Percentiles rank a stretch among this genome's conserved stretches.
These are phyloP conservation scores for Kwoniella shandongensis DNA, from an alignment of 768 basidiomycete genomes.

Conservation along the genomic window DNA sequence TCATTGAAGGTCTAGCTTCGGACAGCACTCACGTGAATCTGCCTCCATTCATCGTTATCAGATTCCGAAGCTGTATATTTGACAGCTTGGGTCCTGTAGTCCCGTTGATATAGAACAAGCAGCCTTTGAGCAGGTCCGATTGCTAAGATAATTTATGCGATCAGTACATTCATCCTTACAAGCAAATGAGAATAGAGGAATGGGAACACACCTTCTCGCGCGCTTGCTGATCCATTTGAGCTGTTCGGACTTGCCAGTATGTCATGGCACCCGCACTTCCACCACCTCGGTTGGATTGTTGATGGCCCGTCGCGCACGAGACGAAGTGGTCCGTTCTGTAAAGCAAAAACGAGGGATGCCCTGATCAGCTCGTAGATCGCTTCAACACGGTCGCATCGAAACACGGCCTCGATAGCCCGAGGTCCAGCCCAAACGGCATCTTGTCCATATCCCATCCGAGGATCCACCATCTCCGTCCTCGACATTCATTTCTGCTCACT, in stretches of 20 bases:
- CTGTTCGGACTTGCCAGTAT: constrained; percentile 46
- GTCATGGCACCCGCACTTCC: constrained; percentile 37
- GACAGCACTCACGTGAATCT: constrained; percentile 40
- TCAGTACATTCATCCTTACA: no score
- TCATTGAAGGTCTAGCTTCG: no score
- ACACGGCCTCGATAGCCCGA: no score
- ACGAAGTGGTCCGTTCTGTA: constrained; percentile 46
- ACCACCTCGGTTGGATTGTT: constrained; percentile 44
- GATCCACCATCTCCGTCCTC: no score
- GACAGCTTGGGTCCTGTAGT: constrained; percentile 43
- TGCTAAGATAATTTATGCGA: no score
- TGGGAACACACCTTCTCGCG: constrained; percentile 30
- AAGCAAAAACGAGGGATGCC: no score
- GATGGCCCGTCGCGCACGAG: constrained; percentile 46
- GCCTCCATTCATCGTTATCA: constrained; percentile 45
- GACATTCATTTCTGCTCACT: background rate
- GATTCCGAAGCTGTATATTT: constrained; percentile 43
- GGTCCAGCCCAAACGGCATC: no score
- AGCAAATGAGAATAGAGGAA: no score
- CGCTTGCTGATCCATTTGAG: constrained; percentile 44
- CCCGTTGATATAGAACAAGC: constrained; percentile 47
- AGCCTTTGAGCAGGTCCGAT: constrained; percentile 32
- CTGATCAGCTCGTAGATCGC: no score
- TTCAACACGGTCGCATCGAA: no score
- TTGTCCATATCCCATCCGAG: no score